Conservation (phyloP, 345 rosid species). For the Eucalyptus shirleyi region DNA sequence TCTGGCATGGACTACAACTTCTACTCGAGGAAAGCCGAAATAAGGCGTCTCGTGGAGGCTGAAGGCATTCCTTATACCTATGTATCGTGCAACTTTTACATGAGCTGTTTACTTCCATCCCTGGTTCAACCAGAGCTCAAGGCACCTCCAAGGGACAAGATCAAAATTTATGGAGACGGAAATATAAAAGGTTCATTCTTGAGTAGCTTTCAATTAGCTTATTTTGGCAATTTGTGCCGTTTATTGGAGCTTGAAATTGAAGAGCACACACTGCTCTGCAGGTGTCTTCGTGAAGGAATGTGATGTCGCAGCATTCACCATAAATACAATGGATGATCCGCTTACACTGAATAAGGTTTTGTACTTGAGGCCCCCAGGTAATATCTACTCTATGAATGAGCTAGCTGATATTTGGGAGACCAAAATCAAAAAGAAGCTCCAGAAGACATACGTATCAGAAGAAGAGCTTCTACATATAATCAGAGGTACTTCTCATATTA, state of each 20-base stretch:
- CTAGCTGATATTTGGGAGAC: slow-evolving; percentile 58
- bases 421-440: slow-evolving; percentile 50
- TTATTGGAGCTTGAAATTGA: not conserved
- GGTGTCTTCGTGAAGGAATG: slow-evolving; percentile 50
- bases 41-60: slow-evolving; percentile 53
- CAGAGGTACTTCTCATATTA: slow-evolving; percentile 23
- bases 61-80: slow-evolving; percentile 57
- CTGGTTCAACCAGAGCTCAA: slow-evolving; percentile 54
- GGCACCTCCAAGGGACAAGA: slow-evolving; percentile 56
- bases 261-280: not conserved
- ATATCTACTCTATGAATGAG: slow-evolving; percentile 58
- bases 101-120: slow-evolving; percentile 60
- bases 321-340: slow-evolving; percentile 57
- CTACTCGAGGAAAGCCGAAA: slow-evolving; percentile 50
- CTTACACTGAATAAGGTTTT: slow-evolving; percentile 45
- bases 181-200: slow-evolving; percentile 40
- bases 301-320: slow-evolving; percentile 60
- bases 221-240: not conserved
- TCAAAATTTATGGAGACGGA: slow-evolving; percentile 63
- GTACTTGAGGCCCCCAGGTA: slow-evolving; percentile 59
- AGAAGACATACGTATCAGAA: slow-evolving; percentile 39
- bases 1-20: slow-evolving; percentile 43
- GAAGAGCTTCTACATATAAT: slow-evolving; percentile 50
- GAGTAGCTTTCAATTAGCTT: not conserved
- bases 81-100: slow-evolving; percentile 53